Conservation (phyloP, 2,329 filamentous ascomycete genomes). For the Alternaria postmessia region DNA sequence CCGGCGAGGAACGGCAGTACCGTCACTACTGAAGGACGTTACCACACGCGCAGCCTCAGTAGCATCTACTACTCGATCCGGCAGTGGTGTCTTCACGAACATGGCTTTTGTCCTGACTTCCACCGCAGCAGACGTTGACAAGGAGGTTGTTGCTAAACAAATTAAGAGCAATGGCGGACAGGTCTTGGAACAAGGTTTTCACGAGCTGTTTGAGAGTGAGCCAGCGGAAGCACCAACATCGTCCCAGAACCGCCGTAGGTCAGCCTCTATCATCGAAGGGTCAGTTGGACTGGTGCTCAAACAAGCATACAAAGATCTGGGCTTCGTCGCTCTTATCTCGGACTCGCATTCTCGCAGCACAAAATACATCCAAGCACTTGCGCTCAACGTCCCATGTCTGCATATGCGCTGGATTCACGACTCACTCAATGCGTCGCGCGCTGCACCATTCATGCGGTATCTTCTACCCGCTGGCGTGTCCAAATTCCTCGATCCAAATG, state of each 20-base stretch:
- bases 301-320: constrained; percentile 62
- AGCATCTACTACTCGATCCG: constrained; percentile 35
- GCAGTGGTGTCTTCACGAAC: constrained; percentile 69
- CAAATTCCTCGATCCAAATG: constrained; percentile 68
- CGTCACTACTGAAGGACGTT: constrained; percentile 38
- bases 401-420: constrained; percentile 81
- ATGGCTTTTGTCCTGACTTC: constrained; percentile 92
- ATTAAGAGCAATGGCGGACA: constrained; percentile 77
- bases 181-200: constrained; percentile 78
- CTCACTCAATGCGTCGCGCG: constrained; percentile 67
- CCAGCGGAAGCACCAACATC: constrained; percentile 27
- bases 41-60: constrained; percentile 40
- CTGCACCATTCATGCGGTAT: constrained; percentile 81
- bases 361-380: constrained; percentile 95
- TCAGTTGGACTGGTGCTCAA: constrained; percentile 61
- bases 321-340: constrained; percentile 86
- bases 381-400: constrained; percentile 86
- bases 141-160: constrained; percentile 65
- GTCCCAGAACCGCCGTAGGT: constrained; percentile 24
- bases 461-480: constrained; percentile 87
- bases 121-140: constrained; percentile 61
- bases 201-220: constrained; percentile 74
- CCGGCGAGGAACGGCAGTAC: constrained; percentile 49
- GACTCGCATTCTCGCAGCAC: constrained; percentile 84
- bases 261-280: constrained; percentile 22